Percentiles rank a stretch among this genome's conserved stretches.
phyloP scores from a whole-genome alignment of 768 basidiomycete genomes.

The Psilocybe azurescens region DNA sequence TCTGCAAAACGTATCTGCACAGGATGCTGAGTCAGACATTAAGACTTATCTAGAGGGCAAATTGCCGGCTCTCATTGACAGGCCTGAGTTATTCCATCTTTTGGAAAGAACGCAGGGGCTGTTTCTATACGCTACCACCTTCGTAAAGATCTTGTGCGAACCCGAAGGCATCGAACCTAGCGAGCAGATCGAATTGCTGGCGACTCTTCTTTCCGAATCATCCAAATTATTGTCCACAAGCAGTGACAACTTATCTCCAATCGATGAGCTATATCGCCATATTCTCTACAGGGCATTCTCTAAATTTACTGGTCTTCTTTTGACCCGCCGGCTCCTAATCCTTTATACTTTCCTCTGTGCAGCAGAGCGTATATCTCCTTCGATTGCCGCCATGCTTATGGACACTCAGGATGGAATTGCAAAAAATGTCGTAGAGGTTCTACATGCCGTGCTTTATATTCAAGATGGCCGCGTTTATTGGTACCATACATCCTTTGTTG shows the following conservation, averaged over 20 bases:
- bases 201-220: slow-evolving; percentile 4
- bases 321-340: not conserved
- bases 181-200: slow-evolving; percentile 10
- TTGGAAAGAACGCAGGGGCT: slow-evolving; percentile 21
- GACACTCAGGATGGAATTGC: not conserved
- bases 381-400: not conserved
- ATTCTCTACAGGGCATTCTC: slow-evolving; percentile 22
- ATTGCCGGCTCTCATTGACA: not conserved
- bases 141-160: slow-evolving; percentile 19
- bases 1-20: slow-evolving; percentile 14
- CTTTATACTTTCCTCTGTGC: slow-evolving; percentile 10
- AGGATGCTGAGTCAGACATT: slow-evolving; percentile 8
- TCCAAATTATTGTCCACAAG: not conserved
- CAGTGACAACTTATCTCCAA: not conserved
- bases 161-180: not conserved
- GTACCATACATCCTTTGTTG: slow-evolving; percentile 15
- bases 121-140: slow-evolving; percentile 32
- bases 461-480: slow-evolving; percentile 9
- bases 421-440: not conserved
- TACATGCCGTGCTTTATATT: slow-evolving; percentile 14
- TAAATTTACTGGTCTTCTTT: not conserved
- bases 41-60: slow-evolving; percentile 2
- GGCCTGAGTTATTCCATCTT: slow-evolving; percentile 13
- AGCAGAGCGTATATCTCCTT: not conserved
- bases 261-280: slow-evolving; percentile 22